Evolutionary conservation across 2,329 filamentous ascomycete species (phyloP), one percentile per base, ranked within the genome.

Genomic region (Chaetomium olivaceum): DNA sequence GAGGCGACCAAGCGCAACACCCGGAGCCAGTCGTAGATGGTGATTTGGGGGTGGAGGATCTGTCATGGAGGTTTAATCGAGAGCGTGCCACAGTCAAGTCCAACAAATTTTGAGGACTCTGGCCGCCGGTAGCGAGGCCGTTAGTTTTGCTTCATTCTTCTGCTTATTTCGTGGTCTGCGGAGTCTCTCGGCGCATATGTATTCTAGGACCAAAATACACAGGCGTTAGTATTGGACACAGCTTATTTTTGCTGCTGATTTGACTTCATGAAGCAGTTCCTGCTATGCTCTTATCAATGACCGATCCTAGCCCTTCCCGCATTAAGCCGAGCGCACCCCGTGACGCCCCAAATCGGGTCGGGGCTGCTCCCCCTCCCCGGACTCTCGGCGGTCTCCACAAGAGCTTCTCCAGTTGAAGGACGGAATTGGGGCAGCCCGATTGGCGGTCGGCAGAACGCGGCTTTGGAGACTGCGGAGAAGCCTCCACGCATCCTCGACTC

Each of bases 1-100:
- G 87, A 85, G 62, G 91, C 79, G 33, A 86, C 78, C 75, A 88
- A 87, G 83, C 85, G 86, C 70, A 78, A 79, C 67, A 85, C 83
- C 65, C 83, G 84, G 74, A 87, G 81, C 80, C 80, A 84, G 72
- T 84, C 82, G 74, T 86, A 81, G 71, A 67, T 54, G 16, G 46
- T 36, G 9, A 52, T 33, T 31, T 12, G 29, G 21, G 31, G 33
- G 52, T 23, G 25, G 61, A 60, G 64, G 57, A 66, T 23, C 58
- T 50, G 19, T 52, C 21, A 4, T 6, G 54, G 51, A 27, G 39
- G 56, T 36, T 54, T 66, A 68, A 61, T 63, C 33, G 56, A 48
- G 60, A 62, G 29, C 16, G 36, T 19, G 29, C 23, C n/a, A 43
- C 9, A 27, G 8, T 48, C 23, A 36, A 43, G 39, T 43, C 39